Base-by-base conservation (phyloP, 202 grass and related monocot species). In the Eragrostis tef region DNA sequence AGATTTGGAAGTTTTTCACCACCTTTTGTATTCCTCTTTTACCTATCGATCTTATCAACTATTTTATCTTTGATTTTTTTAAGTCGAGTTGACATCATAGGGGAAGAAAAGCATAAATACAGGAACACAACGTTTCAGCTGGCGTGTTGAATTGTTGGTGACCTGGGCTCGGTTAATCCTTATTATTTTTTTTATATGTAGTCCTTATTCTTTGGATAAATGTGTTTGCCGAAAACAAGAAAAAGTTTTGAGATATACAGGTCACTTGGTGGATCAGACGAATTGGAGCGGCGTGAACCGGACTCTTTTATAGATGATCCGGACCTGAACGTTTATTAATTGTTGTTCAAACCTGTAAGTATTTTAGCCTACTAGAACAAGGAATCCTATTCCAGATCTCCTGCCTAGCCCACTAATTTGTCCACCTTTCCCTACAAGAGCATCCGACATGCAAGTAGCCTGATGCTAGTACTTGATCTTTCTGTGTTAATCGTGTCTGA, bases 381-480 rank as follows among this genome's bases (percentile, higher is more conserved):
- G 22, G 86, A 80, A 88, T 84, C 81, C 0, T 60, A 88, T 88
- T 80, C 81, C 48, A 16, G 63, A 56, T n/a, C 62, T 63, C 31
- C 54, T 2, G 79, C 42, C 3, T 31, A 7, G 19, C 64, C 76
- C 81, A 80, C 86, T 70, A 64, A 80, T 80, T 36, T 52, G 12
- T 14, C 3, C 34, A 19, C 67, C 44, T 75, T 84, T 4, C 67
- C 15, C 53, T 20, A 9, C 78, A 46, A 69, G 52, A 34, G 80
- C 74, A 83, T 73, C 75, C 42, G 42, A 42, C 42, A 17, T 69
- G 29, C 81, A 68, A 79, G 81, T 84, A 34, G 81, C 2, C 53
- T 34, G 16, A n/a, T 74, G 54, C 61, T 84, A 6, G 26, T n/a
- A 1, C 46, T 52, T 50, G 73, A 51, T 39, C 80, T 79, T 83